Conservation (phyloP, 2,329 filamentous ascomycete genomes). For the Fusarium cicatricum region DNA sequence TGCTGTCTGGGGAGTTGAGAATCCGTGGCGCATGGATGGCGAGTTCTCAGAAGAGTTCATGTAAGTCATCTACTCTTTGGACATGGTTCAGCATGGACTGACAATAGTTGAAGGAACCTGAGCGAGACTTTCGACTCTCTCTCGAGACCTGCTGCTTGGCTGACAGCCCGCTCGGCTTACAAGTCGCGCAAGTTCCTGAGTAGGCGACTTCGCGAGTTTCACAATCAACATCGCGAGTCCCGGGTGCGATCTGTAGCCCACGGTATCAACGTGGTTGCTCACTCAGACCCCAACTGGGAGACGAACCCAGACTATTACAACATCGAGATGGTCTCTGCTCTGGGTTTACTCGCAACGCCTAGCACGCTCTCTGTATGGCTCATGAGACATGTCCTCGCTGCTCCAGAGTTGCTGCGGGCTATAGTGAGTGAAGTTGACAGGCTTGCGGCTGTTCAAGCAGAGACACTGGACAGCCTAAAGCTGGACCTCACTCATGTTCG, state of each 20-base stretch:
- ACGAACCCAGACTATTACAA: slow-evolving; percentile 45
- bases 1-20: slow-evolving; percentile 44
- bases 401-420: slow-evolving; percentile 26
- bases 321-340: slow-evolving; percentile 45
- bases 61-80: slow-evolving; percentile 13
- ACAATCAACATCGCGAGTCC: slow-evolving; percentile 36
- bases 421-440: slow-evolving; percentile 37
- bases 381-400: slow-evolving; percentile 39
- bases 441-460: slow-evolving; percentile 19
- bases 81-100: neutral
- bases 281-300: slow-evolving; percentile 43
- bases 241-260: slow-evolving; percentile 40
- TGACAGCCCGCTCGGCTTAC: slow-evolving; percentile 42
- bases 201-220: slow-evolving; percentile 38
- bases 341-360: slow-evolving; percentile 44
- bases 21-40: slow-evolving; percentile 44
- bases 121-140: slow-evolving; percentile 44
- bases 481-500: slow-evolving; percentile 38
- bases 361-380: slow-evolving; percentile 46
- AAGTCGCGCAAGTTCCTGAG: slow-evolving; percentile 40
- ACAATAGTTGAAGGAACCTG: slow-evolving; percentile 35
- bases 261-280: slow-evolving; percentile 43
- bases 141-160: slow-evolving; percentile 35
- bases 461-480: slow-evolving; percentile 8
- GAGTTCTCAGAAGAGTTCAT: slow-evolving; percentile 45